Conservation (phyloP, 352 stramenopile genomes). For the Paralagenidium karlingii region DNA sequence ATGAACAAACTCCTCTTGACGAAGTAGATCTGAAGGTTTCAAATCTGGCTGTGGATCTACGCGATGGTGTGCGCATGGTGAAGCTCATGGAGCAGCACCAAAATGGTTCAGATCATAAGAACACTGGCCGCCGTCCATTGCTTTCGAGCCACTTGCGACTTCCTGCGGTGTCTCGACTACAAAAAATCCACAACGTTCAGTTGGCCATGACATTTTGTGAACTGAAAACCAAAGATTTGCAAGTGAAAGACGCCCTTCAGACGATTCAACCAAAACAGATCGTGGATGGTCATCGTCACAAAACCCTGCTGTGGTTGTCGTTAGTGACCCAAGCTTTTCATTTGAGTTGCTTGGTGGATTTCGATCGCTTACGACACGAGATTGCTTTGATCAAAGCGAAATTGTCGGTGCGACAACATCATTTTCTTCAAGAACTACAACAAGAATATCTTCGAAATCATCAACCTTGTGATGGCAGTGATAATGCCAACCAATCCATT, state of each 20-base stretch:
- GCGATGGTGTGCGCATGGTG: slow-evolving; percentile 91
- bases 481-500: slow-evolving; percentile 7
- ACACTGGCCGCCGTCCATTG: too few species aligned
- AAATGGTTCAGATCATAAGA: not conserved
- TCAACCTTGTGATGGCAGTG: not conserved
- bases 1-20: slow-evolving; percentile 89
- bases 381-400: too few species aligned
- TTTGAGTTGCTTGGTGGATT: slow-evolving; percentile 77
- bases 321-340: slow-evolving; percentile 87
- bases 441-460: too few species aligned
- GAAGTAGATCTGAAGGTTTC: slow-evolving; percentile 89
- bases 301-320: slow-evolving; percentile 92
- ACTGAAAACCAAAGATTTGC: slow-evolving; percentile 1
- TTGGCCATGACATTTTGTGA: slow-evolving; percentile 18
- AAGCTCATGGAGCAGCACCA: slow-evolving; percentile 83
- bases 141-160: slow-evolving; percentile 85
- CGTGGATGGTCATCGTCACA: slow-evolving; percentile 91
- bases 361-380: slow-evolving; percentile 56
- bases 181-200: slow-evolving; percentile 96
- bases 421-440: too few species aligned
- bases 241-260: not conserved
- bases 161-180: slow-evolving; percentile 86
- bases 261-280: slow-evolving; percentile 83
- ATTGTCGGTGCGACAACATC: too few species aligned
- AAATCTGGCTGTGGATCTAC: slow-evolving; percentile 90